Evolutionary conservation across 2,329 filamentous ascomycete species (phyloP), one percentile per base, ranked within the genome.

Genomic region (Apiospora sp.): DNA sequence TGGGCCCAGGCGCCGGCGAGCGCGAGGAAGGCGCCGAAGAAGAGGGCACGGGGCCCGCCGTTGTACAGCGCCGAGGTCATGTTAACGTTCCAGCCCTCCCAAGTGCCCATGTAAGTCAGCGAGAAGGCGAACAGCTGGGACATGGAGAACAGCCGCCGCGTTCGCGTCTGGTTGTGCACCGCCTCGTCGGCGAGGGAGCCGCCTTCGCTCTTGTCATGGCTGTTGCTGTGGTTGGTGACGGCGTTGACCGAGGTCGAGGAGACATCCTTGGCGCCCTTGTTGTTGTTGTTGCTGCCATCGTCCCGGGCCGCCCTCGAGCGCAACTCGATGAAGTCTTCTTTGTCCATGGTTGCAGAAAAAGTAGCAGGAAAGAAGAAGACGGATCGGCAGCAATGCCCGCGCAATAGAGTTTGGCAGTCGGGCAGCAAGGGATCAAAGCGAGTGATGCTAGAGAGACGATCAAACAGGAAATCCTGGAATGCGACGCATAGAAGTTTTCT

Each of bases 121-220:
- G 72, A 73, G 68, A 73, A 73, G 10, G 72, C 72, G 34, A 73
- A 73, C 13, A 73, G 72, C 41, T 73, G 72, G 4, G 68, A 69
- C 34, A 68, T 61, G n/a, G 68, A 68, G 70, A 73, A 73, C 0
- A 73, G 27, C 16, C 72, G 58, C 3, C 70, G 41, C 22, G 72
- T 73, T 16, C 72, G 41, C 3, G 72, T 73, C 72, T 73, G 72
- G 22, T 72, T 73, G 27, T 61, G 54, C 30, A 61, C 54, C 54
- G 54, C 54, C 54, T 61, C 54, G 54, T 61, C 54, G 54, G 30
- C 54, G 54, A 22, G 16, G 30, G 54, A 61, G 54, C 27, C 30
- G 34, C 34, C 27, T 30, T 4, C 16, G 27, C 54, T 61, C 54
- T 61, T 61, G 54, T 61, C 54, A 30, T 37, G 19, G 51, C 13